These are phyloP conservation scores for Ophiostoma triangulosporum DNA, from an alignment of 2,329 filamentous ascomycete species.

Conservation along the genomic window DNA sequence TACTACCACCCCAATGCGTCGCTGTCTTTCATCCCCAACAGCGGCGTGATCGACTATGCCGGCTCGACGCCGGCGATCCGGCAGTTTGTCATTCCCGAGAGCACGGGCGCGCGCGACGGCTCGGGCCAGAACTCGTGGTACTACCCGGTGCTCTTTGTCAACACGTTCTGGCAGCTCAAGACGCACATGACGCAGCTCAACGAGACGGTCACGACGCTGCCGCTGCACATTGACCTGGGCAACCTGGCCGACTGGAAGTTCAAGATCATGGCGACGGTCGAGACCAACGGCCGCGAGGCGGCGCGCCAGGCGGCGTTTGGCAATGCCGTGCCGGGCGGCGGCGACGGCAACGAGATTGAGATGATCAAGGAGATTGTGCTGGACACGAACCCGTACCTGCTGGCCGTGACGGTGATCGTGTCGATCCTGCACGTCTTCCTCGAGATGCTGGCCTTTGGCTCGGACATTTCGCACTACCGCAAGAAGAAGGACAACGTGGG, in stretches of 20 bases:
- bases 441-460: constrained; percentile 92
- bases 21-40: constrained; percentile 71
- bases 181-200: constrained; percentile 87
- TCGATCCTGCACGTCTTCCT: constrained; percentile 87
- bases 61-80: constrained; percentile 59
- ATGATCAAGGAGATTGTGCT: constrained; percentile 93
- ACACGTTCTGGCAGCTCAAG: constrained; percentile 94
- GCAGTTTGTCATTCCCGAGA: constrained; percentile 67
- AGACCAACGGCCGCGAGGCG: constrained; percentile 75
- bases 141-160: constrained; percentile 76
- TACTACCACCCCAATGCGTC: constrained; percentile 96
- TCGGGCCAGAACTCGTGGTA: constrained; percentile 89
- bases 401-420: constrained; percentile 72
- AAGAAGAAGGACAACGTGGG: constrained; percentile 99
- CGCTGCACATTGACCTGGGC: constrained; percentile 70
- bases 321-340: constrained; percentile 55
- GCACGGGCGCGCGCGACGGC: constrained; percentile 66
- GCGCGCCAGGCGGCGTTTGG: constrained; percentile 66
- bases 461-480: constrained; percentile 92
- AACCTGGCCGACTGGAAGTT: constrained; percentile 87
- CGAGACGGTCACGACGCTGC: constrained; percentile 69
- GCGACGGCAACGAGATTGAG: constrained; percentile 88
- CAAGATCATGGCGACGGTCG: constrained; percentile 67
- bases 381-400: constrained; percentile 84
- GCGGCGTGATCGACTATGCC: constrained; percentile 54